Percentiles rank a stretch among this genome's conserved stretches.
Evolutionary conservation across 495 filamentous ascomycete genomes (phyloP).

Genomic region (Mytilinidion resinicola): DNA sequence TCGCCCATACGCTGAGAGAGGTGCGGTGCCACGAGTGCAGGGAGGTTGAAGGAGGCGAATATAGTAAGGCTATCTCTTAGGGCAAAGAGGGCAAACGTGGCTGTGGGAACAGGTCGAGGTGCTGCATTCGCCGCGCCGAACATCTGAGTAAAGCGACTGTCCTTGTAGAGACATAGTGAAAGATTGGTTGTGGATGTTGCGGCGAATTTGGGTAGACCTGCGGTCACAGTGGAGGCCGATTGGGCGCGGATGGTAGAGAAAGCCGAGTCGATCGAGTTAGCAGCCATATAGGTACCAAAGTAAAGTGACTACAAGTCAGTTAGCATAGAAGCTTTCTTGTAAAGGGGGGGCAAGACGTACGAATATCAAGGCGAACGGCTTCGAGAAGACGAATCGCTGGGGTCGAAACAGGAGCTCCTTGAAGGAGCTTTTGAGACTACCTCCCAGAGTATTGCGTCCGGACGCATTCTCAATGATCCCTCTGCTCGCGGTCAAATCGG

Average conservation of each 20-base stretch:
- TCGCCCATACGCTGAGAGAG: conserved; percentile 36
- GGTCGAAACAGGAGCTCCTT: conserved; percentile 60
- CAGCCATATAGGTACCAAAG: conserved; percentile 83
- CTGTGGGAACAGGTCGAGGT: conserved; percentile 47
- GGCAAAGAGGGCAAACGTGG: conserved; percentile 74
- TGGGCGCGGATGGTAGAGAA: conserved; percentile 57
- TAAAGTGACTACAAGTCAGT: conserved; percentile 52
- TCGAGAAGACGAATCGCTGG: conserved; percentile 63
- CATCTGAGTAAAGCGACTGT: conserved; percentile 74
- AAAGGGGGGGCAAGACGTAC: conserved; percentile 11
- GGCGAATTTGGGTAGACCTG: conserved; percentile 75
- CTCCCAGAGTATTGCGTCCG: conserved; percentile 63
- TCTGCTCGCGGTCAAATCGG: conserved; percentile 38
- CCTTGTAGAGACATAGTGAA: conserved; percentile 86
- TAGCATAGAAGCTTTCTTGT: background rate
- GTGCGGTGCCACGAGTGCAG: conserved; percentile 63
- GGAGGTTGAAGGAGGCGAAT: conserved; percentile 90
- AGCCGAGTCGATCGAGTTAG: conserved; percentile 79
- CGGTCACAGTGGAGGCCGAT: conserved; percentile 52
- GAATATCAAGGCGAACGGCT: conserved; percentile 81
- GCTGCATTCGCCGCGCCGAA: conserved; percentile 57
- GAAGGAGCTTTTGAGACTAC: conserved; percentile 60
- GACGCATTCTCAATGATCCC: conserved; percentile 95
- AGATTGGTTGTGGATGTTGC: conserved; percentile 81
- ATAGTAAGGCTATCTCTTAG: conserved; percentile 84